Percentiles rank a stretch among this genome's conserved stretches.
Conservation (phyloP, 1,284 basidiomycete genomes). For the Ceratobasidium sp. region DNA sequence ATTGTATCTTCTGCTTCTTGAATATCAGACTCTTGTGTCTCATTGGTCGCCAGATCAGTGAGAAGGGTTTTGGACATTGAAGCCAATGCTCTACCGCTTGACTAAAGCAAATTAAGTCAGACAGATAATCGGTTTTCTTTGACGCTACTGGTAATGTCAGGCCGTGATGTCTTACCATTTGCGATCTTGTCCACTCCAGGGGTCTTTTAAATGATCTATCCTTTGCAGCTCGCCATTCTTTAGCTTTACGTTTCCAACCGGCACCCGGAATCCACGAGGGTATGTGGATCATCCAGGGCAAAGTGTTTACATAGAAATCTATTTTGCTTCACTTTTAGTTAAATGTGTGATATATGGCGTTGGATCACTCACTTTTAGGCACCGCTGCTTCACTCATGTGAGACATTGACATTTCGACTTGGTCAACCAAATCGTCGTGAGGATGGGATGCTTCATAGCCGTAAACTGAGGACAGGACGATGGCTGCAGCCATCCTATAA, state of each 20-base stretch:
- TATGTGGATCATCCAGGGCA: constrained; percentile 21
- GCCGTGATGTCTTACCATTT: not conserved
- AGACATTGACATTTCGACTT: constrained; percentile 2
- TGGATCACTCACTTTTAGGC: not conserved
- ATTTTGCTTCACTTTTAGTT: not conserved
- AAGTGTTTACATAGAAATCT: constrained; percentile 7
- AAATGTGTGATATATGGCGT: not conserved
- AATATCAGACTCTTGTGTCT: no score
- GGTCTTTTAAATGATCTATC: not conserved
- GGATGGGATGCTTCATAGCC: constrained; percentile 25
- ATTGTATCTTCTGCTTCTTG: constrained; percentile 22
- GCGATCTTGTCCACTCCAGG: constrained; percentile 2
- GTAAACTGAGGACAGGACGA: constrained; percentile 11
- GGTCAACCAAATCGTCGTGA: constrained; percentile 14
- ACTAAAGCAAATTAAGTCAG: no score
- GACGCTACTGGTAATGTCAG: not conserved
- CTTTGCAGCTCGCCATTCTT: not conserved
- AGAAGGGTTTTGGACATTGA: constrained; percentile 7
- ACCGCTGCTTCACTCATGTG: not conserved
- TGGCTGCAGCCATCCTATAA: not conserved
- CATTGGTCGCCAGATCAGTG: not conserved
- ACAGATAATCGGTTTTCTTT: not conserved
- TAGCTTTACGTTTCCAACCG: constrained; percentile 26
- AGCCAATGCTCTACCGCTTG: not conserved
- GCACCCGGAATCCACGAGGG: constrained; percentile 38